Evolutionary conservation across 257 asterid species (phyloP).

Genomic region (Henckelia pumila): DNA sequence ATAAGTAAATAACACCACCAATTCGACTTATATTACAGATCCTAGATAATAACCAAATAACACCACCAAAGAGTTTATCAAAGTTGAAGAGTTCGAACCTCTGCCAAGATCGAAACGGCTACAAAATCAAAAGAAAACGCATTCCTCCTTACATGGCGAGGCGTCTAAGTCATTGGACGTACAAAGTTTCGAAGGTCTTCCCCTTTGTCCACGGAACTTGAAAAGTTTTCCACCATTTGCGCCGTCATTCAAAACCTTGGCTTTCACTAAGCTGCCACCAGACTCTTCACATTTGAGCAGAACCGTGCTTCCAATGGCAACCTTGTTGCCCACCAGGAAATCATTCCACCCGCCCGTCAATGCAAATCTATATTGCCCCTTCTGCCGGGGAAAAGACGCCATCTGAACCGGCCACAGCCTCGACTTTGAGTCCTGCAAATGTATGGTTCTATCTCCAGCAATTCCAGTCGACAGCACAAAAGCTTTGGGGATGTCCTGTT

Average conservation of each 20-base stretch:
- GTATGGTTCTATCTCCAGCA: not conserved
- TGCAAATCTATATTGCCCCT: not conserved
- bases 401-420: not conserved
- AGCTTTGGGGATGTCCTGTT: not conserved
- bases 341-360: not conserved
- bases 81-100: not conserved
- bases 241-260: not conserved
- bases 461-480: not conserved
- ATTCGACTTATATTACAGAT: too few species aligned
- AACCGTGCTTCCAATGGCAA: conserved; percentile 14
- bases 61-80: not conserved
- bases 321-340: conserved; percentile 4
- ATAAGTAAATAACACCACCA: not conserved
- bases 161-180: not conserved
- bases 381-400: not conserved
- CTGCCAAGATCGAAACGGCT: not conserved
- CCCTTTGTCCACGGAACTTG: not conserved
- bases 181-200: not conserved
- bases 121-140: not conserved
- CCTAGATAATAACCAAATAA: not conserved
- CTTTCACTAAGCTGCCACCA: not conserved
- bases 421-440: not conserved
- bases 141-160: not conserved
- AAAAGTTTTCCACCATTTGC: not conserved
- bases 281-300: not conserved